Percentiles rank a stretch among this genome's conserved stretches.
phyloP scores from a whole-genome alignment of 306 rosid genomes.

The Leucaena leucocephala region DNA sequence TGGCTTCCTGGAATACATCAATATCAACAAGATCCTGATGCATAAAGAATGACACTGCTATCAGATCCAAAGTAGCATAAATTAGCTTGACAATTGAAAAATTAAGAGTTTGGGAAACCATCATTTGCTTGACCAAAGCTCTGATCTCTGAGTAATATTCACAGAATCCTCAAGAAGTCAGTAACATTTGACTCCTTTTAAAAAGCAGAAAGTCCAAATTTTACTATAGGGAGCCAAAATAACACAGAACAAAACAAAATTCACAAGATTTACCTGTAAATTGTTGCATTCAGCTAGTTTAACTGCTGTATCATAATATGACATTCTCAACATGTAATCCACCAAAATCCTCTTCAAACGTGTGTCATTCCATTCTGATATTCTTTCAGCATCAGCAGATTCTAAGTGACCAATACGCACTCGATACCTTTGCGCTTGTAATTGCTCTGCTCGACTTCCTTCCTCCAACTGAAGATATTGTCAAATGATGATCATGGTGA shows the following conservation, averaged over 20 bases:
- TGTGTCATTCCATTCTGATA: slow-evolving; percentile 70
- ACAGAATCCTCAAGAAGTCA: background rate
- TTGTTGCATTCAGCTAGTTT: slow-evolving; percentile 77
- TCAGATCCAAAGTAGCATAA: slow-evolving; percentile 22
- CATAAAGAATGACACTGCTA: slow-evolving; percentile 17
- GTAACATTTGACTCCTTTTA: background rate
- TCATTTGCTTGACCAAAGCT: background rate
- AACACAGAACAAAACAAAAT: background rate
- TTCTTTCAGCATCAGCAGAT: slow-evolving; percentile 74
- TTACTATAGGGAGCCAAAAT: background rate
- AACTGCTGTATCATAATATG: slow-evolving; percentile 80
- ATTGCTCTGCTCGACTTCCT: slow-evolving; percentile 71
- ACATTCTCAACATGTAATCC: slow-evolving; percentile 97
- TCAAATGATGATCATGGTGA: slow-evolving; percentile 11
- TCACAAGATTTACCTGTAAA: slow-evolving; percentile 58
- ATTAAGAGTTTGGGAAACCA: background rate
- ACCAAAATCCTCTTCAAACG: slow-evolving; percentile 87
- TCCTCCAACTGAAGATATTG: slow-evolving; percentile 71
- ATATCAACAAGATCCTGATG: slow-evolving; percentile 88
- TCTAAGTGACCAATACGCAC: slow-evolving; percentile 77
- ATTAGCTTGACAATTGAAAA: background rate
- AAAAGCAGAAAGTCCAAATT: background rate
- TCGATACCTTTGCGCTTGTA: slow-evolving; percentile 88
- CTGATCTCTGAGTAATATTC: background rate
- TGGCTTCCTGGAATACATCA: slow-evolving; percentile 93